A percentile compares a stretch with the other conserved stretches of the same genome.
These are phyloP conservation scores for Geranium incanum DNA, from an alignment of 441 rosid genomes.

Conservation along the genomic window DNA sequence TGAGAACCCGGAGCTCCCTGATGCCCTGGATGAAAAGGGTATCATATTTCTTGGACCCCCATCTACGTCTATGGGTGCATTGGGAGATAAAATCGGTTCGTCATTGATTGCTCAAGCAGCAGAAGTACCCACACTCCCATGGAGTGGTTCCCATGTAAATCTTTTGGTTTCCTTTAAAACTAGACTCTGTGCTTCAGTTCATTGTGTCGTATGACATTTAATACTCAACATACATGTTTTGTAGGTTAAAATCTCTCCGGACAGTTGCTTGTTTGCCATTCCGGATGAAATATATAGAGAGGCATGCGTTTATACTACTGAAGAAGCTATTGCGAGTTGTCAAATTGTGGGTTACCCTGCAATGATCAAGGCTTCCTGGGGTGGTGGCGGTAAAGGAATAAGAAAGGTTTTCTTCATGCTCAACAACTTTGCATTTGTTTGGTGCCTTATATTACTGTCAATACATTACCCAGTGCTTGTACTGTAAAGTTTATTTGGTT, in stretches of 20 bases:
- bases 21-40: constrained; percentile 80
- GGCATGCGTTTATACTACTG: constrained; percentile 96
- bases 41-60: constrained; percentile 96
- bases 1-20: constrained; percentile 96
- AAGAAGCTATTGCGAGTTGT: constrained; percentile 97
- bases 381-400: constrained; percentile 99
- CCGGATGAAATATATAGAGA: constrained; percentile 84
- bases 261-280: constrained; percentile 68
- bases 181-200: constrained; percentile 12
- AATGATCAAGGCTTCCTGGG: constrained; percentile 99
- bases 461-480: not conserved
- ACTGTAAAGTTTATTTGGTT: not conserved
- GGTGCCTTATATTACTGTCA: not conserved
- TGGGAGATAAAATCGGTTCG: constrained; percentile 99
- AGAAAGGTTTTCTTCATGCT: constrained; percentile 65
- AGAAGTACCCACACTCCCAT: constrained; percentile 94
- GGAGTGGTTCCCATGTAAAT: constrained; percentile 99
- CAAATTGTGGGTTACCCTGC: constrained; percentile 99
- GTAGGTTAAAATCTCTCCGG: constrained; percentile 81
- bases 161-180: constrained; percentile 15
- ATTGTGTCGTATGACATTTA: constrained; percentile 17
- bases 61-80: constrained; percentile 81
- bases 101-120: constrained; percentile 99
- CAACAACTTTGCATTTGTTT: not conserved
- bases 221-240: constrained; percentile 22